Evolutionary conservation across 2,329 filamentous ascomycete species (phyloP).

Genomic region (Trichoderma hamatum): DNA sequence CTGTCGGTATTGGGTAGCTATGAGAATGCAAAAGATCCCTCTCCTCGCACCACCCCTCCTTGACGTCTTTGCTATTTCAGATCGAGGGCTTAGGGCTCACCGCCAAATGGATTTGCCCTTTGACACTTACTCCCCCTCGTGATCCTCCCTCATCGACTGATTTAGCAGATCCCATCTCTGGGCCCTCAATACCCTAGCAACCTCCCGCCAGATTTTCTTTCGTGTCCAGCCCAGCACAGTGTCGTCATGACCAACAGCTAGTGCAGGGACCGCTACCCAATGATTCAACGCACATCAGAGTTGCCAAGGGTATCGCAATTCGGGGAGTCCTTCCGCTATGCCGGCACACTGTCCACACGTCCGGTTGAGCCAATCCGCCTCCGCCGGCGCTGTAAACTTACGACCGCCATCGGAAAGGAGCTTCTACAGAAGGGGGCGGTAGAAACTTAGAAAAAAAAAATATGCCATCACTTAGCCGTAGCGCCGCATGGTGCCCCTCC

Average conservation of each 20-base stretch:
- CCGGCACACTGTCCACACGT: constrained; percentile 13
- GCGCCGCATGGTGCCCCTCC: constrained; percentile 27
- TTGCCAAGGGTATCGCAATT: constrained; percentile 11
- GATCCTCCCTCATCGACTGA: constrained; percentile 27
- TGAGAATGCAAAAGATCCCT: not conserved
- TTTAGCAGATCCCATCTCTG: constrained; percentile 26
- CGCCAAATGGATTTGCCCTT: constrained; percentile 21
- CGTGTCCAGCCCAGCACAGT: constrained; percentile 23
- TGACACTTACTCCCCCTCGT: constrained; percentile 10
- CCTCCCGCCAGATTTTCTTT: constrained; percentile 20
- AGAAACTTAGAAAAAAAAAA: constrained; percentile 27
- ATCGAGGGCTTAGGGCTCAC: constrained; percentile 24
- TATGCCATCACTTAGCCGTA: constrained; percentile 23
- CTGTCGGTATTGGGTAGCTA: constrained; percentile 14
- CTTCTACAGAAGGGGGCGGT: constrained; percentile 1
- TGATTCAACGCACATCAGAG: constrained; percentile 25
- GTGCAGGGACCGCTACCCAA: constrained; percentile 22
- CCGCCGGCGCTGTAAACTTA: constrained; percentile 6
- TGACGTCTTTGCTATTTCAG: not conserved
- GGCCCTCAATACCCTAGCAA: not conserved
- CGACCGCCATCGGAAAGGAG: constrained; percentile 22
- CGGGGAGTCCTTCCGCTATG: constrained; percentile 22
- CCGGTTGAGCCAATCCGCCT: constrained; percentile 18
- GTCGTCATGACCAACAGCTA: constrained; percentile 25
- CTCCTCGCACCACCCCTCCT: not conserved